phyloP scores from a whole-genome alignment of 2,329 filamentous ascomycete genomes.

The Albifimbria verrucaria region DNA sequence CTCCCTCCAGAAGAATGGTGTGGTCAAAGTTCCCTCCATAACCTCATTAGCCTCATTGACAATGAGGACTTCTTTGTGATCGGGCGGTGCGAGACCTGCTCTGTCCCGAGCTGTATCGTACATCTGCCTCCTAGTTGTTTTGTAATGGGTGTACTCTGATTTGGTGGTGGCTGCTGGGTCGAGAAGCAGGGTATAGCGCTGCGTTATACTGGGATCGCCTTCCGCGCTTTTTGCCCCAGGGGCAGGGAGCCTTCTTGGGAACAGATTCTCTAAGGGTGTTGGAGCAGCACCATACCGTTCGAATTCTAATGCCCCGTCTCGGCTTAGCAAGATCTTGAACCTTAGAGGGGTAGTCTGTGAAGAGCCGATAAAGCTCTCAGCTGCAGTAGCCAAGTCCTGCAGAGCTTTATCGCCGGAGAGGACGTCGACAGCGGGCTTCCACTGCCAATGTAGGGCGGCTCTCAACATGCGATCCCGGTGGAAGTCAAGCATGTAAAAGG shows the following conservation, averaged over 20 bases:
- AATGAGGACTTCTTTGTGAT: constrained; percentile 70
- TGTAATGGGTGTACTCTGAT: constrained; percentile 75
- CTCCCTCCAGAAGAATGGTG: constrained; percentile 75
- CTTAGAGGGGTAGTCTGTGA: constrained; percentile 36
- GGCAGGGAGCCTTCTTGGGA: constrained; percentile 52
- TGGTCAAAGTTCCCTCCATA: constrained; percentile 84
- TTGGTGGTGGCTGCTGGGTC: constrained; percentile 38
- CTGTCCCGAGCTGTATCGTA: constrained; percentile 70
- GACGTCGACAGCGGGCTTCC: constrained; percentile 41
- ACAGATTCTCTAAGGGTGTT: constrained; percentile 49
- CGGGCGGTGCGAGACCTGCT: constrained; percentile 47
- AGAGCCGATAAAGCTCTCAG: constrained; percentile 32
- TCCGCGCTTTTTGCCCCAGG: constrained; percentile 26
- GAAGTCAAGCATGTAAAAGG: constrained; percentile 75
- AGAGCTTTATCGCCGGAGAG: constrained; percentile 47
- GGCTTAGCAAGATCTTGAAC: constrained; percentile 53
- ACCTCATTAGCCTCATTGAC: constrained; percentile 62
- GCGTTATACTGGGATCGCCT: constrained; percentile 20
- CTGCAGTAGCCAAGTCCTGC: constrained; percentile 26
- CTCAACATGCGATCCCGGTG: constrained; percentile 76
- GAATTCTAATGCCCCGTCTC: constrained; percentile 43
- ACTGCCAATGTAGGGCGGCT: constrained; percentile 55
- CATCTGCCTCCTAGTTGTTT: constrained; percentile 71
- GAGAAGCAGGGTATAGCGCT: constrained; percentile 40
- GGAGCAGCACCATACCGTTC: constrained; percentile 33